Evolutionary conservation across 1,284 basidiomycete genomes (phyloP).

Genomic region (Exobasidium rhododendri): DNA sequence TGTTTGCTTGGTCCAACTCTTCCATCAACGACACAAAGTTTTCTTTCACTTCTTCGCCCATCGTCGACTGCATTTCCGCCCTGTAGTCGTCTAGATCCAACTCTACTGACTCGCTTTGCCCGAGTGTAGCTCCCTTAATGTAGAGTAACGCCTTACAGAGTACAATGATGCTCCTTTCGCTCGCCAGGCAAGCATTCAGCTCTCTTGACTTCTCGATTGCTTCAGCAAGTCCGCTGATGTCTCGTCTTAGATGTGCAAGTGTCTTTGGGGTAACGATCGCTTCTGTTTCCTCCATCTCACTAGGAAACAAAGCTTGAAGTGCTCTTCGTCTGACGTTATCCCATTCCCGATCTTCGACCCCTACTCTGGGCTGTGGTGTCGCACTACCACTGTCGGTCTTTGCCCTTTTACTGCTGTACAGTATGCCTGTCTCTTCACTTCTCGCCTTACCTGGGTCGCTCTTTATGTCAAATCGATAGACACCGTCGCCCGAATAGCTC

Average conservation of each 20-base stretch:
- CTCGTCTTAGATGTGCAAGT: neutral
- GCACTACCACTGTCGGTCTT: neutral
- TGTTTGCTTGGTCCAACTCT: conserved; percentile 6
- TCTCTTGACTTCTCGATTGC: neutral
- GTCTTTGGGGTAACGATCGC: neutral
- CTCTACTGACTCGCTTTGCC: neutral
- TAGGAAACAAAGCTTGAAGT: neutral
- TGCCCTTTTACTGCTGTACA: neutral
- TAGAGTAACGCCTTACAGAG: neutral
- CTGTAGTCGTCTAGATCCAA: neutral
- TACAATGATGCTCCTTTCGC: neutral
- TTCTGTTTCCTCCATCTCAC: neutral
- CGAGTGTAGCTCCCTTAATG: neutral
- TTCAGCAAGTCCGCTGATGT: neutral
- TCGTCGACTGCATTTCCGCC: neutral
- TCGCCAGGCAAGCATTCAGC: neutral
- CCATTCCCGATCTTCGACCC: neutral
- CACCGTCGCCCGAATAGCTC: conserved; percentile 38
- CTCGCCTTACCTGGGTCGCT: conserved; percentile 20
- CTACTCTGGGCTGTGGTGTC: neutral
- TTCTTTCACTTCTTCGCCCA: neutral
- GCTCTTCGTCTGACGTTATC: neutral
- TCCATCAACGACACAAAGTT: neutral
- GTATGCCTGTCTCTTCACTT: neutral
- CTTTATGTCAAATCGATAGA: conserved; percentile 52